Evolutionary conservation across 306 rosid species (phyloP).

Genomic region (Psophocarpus tetragonolobus): DNA sequence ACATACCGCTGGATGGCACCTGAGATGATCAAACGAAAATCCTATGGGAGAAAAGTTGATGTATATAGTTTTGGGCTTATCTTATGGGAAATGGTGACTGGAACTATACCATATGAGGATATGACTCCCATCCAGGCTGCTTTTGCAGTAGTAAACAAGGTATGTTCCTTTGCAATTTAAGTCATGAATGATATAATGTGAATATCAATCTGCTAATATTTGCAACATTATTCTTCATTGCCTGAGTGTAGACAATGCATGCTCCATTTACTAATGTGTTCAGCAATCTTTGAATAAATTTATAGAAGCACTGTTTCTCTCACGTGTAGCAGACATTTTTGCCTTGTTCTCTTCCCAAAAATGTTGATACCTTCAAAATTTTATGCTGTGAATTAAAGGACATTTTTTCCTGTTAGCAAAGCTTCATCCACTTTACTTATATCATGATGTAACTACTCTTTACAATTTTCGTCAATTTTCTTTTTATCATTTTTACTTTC

Average conservation of each 20-base stretch:
- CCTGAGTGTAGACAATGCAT: constrained; percentile 18
- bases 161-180: constrained; percentile 36
- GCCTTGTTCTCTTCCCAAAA: constrained; percentile 9
- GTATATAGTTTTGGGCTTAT: constrained; percentile 94
- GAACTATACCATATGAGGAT: constrained; percentile 81
- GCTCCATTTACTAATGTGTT: constrained; percentile 21
- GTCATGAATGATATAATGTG: neutral
- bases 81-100: constrained; percentile 90
- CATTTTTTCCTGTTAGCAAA: neutral
- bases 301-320: neutral
- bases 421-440: constrained; percentile 7
- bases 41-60: constrained; percentile 83
- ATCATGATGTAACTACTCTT: neutral
- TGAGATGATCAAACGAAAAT: constrained; percentile 90
- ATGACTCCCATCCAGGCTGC: constrained; percentile 99
- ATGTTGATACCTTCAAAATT: neutral
- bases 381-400: neutral
- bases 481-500: neutral
- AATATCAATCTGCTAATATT: neutral
- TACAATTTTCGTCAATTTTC: neutral
- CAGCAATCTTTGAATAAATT: neutral
- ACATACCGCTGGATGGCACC: constrained; percentile 99
- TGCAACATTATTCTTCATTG: neutral
- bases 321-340: neutral
- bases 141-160: constrained; percentile 94